Conservation (phyloP, 495 filamentous ascomycete genomes). For the Talaromyces nanjingensis region DNA sequence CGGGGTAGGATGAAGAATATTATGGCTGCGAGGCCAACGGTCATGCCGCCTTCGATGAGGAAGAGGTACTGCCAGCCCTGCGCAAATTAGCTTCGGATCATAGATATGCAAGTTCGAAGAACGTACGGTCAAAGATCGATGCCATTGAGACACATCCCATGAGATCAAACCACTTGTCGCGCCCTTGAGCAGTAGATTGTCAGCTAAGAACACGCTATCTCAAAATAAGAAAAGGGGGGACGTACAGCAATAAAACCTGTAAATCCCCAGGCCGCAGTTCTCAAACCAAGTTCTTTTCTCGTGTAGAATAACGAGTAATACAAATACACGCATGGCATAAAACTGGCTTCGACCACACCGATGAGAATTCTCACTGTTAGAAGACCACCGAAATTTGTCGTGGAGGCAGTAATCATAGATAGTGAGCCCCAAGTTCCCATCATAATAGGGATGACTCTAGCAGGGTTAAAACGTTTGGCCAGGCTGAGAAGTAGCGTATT, state of each 20-base stretch:
- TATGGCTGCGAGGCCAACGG: constrained; percentile 31
- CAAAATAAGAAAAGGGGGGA: not conserved
- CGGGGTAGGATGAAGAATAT: constrained; percentile 36
- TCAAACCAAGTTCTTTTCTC: constrained; percentile 8
- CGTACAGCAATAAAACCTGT: constrained; percentile 8
- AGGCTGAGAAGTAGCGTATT: not conserved
- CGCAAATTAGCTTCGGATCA: not conserved
- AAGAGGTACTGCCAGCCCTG: constrained; percentile 27
- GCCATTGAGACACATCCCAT: constrained; percentile 8
- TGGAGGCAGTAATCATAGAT: constrained; percentile 5
- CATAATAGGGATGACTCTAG: constrained; percentile 2
- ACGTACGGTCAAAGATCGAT: constrained; percentile 2
- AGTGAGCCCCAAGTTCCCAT: constrained; percentile 1
- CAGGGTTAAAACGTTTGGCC: constrained; percentile 5
- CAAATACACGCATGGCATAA: constrained; percentile 7
- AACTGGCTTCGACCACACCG: constrained; percentile 1
- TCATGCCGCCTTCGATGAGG: constrained; percentile 35
- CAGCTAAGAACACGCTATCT: not conserved
- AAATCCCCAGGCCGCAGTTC: constrained; percentile 1
- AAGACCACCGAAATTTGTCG: constrained; percentile 2
- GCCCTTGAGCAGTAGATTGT: not conserved
- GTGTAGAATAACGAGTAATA: constrained; percentile 7
- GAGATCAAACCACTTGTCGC: constrained; percentile 4
- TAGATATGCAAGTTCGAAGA: not conserved
- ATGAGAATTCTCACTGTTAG: not conserved